Evolutionary conservation across 2,329 filamentous ascomycete genomes (phyloP).

Genomic region (Scedosporium apiospermum): DNA sequence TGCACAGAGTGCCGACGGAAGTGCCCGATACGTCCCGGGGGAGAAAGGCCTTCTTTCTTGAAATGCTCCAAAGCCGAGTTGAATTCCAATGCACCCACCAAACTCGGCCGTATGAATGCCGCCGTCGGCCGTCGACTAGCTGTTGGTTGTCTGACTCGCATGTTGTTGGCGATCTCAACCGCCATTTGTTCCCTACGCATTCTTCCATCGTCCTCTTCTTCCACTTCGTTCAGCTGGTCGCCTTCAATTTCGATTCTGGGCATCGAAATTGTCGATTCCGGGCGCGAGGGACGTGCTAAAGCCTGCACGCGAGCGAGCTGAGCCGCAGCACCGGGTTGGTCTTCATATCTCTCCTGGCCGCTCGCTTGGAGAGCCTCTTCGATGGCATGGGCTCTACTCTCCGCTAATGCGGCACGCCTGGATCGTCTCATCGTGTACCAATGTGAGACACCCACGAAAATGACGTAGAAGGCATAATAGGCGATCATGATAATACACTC

Average conservation of each 20-base stretch:
- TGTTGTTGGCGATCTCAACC: constrained; percentile 83
- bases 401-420: background rate
- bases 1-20: constrained; percentile 3
- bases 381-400: background rate
- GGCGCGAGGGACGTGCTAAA: constrained; percentile 2
- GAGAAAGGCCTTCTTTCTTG: constrained; percentile 50
- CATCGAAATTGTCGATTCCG: background rate
- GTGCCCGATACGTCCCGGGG: background rate
- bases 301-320: constrained; percentile 13
- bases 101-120: constrained; percentile 81
- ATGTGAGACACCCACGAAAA: constrained; percentile 16
- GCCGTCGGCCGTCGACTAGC: constrained; percentile 61
- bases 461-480: constrained; percentile 85
- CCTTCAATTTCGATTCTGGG: constrained; percentile 33
- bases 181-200: constrained; percentile 57
- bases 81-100: constrained; percentile 91
- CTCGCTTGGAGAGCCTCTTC: background rate
- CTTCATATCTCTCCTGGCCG: constrained; percentile 2
- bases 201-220: constrained; percentile 26
- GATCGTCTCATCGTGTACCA: background rate
- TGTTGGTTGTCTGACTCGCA: constrained; percentile 70
- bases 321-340: background rate
- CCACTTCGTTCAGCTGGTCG: constrained; percentile 23
- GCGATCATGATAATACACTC: constrained; percentile 85
- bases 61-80: constrained; percentile 82